These are phyloP conservation scores for Adiantum capillusveneris DNA, from an alignment of 75 land plant species.

Conservation along the genomic window DNA sequence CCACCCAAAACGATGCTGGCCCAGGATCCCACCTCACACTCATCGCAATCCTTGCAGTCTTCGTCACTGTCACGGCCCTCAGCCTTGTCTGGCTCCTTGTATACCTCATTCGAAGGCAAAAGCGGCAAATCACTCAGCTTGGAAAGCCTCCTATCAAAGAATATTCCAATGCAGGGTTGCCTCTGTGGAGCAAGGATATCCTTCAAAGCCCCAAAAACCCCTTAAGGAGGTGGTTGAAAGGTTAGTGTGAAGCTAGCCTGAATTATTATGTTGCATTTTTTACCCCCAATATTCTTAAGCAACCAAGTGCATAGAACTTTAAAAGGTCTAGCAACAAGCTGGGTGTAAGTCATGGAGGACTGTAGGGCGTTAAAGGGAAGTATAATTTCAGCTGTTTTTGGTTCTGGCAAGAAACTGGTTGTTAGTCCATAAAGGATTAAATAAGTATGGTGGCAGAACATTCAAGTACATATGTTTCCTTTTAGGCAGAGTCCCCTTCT, in stretches of 20 bases:
- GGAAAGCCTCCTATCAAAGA: neutral
- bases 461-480: too few relatives aligned
- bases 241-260: neutral
- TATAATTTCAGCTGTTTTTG: too few relatives aligned
- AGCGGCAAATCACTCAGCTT: neutral
- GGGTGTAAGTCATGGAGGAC: too few relatives aligned
- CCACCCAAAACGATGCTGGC: neutral
- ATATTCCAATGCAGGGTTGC: neutral
- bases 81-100: constrained; percentile 3
- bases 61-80: constrained; percentile 6
- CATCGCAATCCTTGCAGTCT: constrained; percentile 1
- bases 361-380: too few relatives aligned
- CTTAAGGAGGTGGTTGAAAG: constrained; percentile 5
- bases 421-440: too few relatives aligned
- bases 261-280: too few relatives aligned
- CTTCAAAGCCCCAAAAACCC: neutral
- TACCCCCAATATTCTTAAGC: too few relatives aligned
- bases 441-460: too few relatives aligned
- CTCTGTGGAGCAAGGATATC: constrained; percentile 1
- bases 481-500: too few relatives aligned
- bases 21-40: neutral
- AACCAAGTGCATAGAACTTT: too few relatives aligned
- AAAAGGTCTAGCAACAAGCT: too few relatives aligned
- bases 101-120: neutral
- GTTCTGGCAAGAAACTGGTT: too few relatives aligned